Base-by-base conservation (phyloP, 1,284 basidiomycete species). In the Moesziomyces aphidis region DNA sequence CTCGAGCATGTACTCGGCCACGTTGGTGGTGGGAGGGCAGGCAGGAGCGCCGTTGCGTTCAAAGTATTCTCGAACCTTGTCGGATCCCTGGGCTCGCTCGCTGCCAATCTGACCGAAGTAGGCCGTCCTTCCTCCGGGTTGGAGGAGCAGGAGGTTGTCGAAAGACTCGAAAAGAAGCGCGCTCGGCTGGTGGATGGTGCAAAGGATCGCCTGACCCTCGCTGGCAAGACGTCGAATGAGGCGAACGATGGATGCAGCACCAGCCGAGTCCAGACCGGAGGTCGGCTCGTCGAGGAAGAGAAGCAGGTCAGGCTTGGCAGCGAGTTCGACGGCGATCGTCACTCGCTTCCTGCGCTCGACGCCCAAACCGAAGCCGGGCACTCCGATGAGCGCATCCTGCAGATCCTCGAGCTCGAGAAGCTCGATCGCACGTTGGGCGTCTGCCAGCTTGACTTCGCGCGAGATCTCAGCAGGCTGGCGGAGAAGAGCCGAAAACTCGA, bases 1-100 rank as follows among this genome's bases (percentile, higher is more conserved):
- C 86, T 84, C 83, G 42, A 85, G 74, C 74, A 85, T 85, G 74
- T 76, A 86, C 55, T 81, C 79, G 28, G 79, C 79, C 6, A 74
- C 78, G 43, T 81, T 81, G 55, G 61, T 62, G 5, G 57, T 55
- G 3, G 79, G 73, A 1, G 63, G 59, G 45, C 76, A 81, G 17
- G 77, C 62, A 15, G 63, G 60, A 4, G 76, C 80, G 9, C 78
- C 78, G 36, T 78, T 72, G 19, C 54, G 49, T 55, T 79, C 80
- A 50, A 81, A 81, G 69, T 81, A 81, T 31, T 56, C 50, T 21
- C 78, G 65, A 4, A 81, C 70, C 1, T 24, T 19, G 21, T 77
- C 65, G 13, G 57, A 62, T 5, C 75, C 77, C 15, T 55, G 56
- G 39, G 60, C 72, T 0, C 49, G 44, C 31, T 73, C 50, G 31